These are phyloP conservation scores for Tetrastigma voinierianum DNA, from an alignment of 164 flowering plant species.

Conservation along the genomic window DNA sequence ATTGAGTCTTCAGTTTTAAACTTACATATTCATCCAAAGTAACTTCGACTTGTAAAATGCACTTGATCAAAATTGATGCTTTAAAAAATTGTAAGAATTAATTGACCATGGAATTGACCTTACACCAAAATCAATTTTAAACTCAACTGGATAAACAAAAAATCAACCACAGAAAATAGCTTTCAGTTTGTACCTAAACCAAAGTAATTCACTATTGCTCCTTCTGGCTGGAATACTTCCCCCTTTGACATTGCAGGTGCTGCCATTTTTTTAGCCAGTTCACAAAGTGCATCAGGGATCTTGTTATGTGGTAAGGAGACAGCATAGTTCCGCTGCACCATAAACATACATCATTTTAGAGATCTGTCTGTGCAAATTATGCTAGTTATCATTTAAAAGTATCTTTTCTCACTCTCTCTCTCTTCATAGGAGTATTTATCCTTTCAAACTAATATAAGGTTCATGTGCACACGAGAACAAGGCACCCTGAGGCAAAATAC, in stretches of 20 bases:
- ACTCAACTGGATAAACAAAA: background rate
- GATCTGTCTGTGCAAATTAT: no score
- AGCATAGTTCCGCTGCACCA: slow-evolving; percentile 79
- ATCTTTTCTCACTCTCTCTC: background rate
- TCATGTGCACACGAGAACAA: background rate
- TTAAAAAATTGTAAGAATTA: no score
- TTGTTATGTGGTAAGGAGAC: slow-evolving; percentile 75
- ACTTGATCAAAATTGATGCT: no score
- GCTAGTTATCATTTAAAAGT: background rate
- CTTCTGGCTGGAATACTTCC: slow-evolving; percentile 88
- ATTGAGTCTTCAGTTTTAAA: no score
- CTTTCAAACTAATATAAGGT: background rate
- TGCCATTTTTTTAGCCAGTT: slow-evolving; percentile 76
- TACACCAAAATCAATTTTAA: background rate
- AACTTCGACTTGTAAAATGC: no score
- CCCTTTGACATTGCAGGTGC: slow-evolving; percentile 77
- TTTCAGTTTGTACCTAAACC: slow-evolving; percentile 47
- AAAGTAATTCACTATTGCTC: slow-evolving; percentile 94
- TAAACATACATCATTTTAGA: slow-evolving; percentile 2
- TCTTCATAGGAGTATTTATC: no score
- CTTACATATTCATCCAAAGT: no score
- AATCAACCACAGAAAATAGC: background rate
- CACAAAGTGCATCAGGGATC: slow-evolving; percentile 72
- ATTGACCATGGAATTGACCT: background rate
- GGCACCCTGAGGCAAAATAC: background rate